These are phyloP conservation scores for Penicillium polonicum DNA, from an alignment of 2,329 filamentous ascomycete species.

Conservation along the genomic window DNA sequence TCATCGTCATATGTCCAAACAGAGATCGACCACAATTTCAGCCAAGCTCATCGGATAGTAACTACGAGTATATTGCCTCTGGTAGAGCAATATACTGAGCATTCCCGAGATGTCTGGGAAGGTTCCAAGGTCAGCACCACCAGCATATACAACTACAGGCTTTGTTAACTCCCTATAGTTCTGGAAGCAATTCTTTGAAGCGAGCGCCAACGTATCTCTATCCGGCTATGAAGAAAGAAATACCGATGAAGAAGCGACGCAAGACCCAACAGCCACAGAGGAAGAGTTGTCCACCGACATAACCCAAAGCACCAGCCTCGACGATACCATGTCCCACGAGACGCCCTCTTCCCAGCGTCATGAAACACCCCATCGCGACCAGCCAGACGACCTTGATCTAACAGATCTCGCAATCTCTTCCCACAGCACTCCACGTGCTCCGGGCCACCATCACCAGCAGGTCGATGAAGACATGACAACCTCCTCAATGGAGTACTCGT, in stretches of 20 bases:
- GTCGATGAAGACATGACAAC: conserved; percentile 40
- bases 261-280: conserved; percentile 53
- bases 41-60: conserved; percentile 91
- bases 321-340: conserved; percentile 42
- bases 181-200: conserved; percentile 99
- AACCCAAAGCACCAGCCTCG: conserved; percentile 39
- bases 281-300: conserved; percentile 56
- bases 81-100: conserved; percentile 91
- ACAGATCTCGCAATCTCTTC: conserved; percentile 45
- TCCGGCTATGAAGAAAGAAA: conserved; percentile 87
- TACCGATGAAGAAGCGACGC: conserved; percentile 55
- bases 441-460: conserved; percentile 27
- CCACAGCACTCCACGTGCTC: conserved; percentile 49
- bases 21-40: conserved; percentile 99
- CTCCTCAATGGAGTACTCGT: conserved; percentile 59
- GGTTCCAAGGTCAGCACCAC: conserved; percentile 73
- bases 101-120: conserved; percentile 93
- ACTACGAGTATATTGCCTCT: conserved; percentile 89
- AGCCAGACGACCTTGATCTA: conserved; percentile 48
- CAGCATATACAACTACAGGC: conserved; percentile 1
- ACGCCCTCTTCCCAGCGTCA: conserved; percentile 40
- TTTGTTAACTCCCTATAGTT: conserved; percentile 58
- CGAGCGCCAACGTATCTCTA: conserved; percentile 93
- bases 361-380: conserved; percentile 24
- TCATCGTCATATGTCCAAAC: conserved; percentile 12